These are phyloP conservation scores for Xylaria acuta DNA, from an alignment of 495 filamentous ascomycete genomes.

Conservation along the genomic window DNA sequence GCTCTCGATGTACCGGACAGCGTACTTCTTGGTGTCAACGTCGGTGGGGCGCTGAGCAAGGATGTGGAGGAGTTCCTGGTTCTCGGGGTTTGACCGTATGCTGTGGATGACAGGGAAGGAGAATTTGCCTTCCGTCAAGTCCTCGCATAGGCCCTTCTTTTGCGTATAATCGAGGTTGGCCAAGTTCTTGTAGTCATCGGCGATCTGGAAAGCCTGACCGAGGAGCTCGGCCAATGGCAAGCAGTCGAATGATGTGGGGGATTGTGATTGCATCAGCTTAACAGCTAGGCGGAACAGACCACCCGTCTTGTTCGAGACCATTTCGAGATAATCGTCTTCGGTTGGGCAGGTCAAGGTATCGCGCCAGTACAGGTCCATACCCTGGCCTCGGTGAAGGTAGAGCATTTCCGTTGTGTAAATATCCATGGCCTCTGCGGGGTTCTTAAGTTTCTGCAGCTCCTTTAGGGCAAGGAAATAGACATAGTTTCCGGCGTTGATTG, in stretches of 20 bases:
- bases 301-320: slow-evolving; percentile 91
- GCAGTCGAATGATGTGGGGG: slow-evolving; percentile 61
- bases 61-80: slow-evolving; percentile 86
- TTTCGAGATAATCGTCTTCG: slow-evolving; percentile 88
- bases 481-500: slow-evolving; percentile 89
- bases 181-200: slow-evolving; percentile 89
- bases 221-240: slow-evolving; percentile 76
- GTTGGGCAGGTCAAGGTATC: slow-evolving; percentile 80
- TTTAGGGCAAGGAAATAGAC: slow-evolving; percentile 80
- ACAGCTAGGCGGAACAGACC: slow-evolving; percentile 84
- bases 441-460: slow-evolving; percentile 68
- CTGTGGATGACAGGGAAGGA: slow-evolving; percentile 93
- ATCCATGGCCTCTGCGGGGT: slow-evolving; percentile 61
- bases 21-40: slow-evolving; percentile 86
- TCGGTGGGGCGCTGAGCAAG: slow-evolving; percentile 85
- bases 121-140: slow-evolving; percentile 96
- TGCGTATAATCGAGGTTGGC: slow-evolving; percentile 70
- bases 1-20: slow-evolving; percentile 83
- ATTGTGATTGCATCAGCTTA: slow-evolving; percentile 82
- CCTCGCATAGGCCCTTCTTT: slow-evolving; percentile 94
- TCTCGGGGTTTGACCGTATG: slow-evolving; percentile 77
- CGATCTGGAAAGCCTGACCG: slow-evolving; percentile 84
- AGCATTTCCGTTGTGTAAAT: slow-evolving; percentile 82
- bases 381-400: slow-evolving; percentile 84
- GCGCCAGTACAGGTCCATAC: slow-evolving; percentile 90